Evolutionary conservation across 495 filamentous ascomycete species (phyloP).

Genomic region (Apiosordaria backusii): DNA sequence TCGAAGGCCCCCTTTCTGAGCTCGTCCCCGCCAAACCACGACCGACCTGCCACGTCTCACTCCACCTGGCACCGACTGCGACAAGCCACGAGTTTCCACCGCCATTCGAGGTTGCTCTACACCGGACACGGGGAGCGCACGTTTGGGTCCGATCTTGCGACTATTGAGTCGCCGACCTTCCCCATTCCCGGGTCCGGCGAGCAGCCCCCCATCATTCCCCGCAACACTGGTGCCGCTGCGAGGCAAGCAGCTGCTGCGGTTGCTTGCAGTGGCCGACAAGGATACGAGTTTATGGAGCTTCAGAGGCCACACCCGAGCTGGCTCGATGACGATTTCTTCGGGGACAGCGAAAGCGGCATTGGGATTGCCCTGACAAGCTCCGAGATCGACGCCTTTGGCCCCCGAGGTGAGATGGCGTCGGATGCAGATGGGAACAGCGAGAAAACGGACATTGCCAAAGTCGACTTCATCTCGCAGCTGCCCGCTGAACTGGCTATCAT

Average conservation of each 20-base stretch:
- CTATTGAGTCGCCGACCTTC: constrained; percentile 36
- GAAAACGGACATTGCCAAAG: constrained; percentile 35
- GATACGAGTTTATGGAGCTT: constrained; percentile 52
- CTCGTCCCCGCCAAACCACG: constrained; percentile 18
- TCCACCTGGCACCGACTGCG: constrained; percentile 47
- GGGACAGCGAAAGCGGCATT: constrained; percentile 75
- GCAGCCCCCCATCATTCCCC: constrained; percentile 52
- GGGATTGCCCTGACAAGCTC: constrained; percentile 63
- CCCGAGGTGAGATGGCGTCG: constrained; percentile 26
- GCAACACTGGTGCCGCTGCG: constrained; percentile 60
- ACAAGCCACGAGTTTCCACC: constrained; percentile 47
- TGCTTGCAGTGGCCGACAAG: constrained; percentile 49
- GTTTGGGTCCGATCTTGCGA: constrained; percentile 30
- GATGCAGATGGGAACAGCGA: constrained; percentile 36
- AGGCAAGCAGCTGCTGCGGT: constrained; percentile 62
- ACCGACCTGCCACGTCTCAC: constrained; percentile 44
- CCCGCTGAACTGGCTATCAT: constrained; percentile 71
- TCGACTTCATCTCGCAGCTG: constrained; percentile 65
- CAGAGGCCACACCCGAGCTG: constrained; percentile 29
- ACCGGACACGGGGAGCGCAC: constrained; percentile 33
- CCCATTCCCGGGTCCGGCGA: constrained; percentile 48
- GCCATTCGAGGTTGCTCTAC: constrained; percentile 41
- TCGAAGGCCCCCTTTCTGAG: constrained; percentile 17
- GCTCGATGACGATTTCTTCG: constrained; percentile 37
- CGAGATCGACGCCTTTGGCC: constrained; percentile 41